Conservation (phyloP, 2,329 filamentous ascomycete genomes). For the Raffaelea arxii region DNA sequence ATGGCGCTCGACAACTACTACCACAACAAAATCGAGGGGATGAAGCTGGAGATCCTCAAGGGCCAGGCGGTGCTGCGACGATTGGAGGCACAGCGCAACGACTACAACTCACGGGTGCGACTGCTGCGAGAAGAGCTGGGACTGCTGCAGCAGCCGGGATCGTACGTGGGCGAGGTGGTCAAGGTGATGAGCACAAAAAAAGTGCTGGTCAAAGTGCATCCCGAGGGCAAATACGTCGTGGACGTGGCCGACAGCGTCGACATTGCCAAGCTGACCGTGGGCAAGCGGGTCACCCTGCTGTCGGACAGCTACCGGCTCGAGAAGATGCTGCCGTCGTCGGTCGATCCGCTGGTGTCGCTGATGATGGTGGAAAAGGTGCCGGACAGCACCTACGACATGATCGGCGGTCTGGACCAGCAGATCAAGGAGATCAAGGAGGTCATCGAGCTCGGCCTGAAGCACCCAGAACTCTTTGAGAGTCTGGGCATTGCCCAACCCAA, state of each 20-base stretch:
- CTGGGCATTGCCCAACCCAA: slow-evolving; percentile 97
- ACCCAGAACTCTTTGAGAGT: slow-evolving; percentile 98
- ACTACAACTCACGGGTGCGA: slow-evolving; percentile 97
- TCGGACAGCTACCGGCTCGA: slow-evolving; percentile 98
- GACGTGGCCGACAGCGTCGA: slow-evolving; percentile 93
- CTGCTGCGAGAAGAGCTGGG: slow-evolving; percentile 92
- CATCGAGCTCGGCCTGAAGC: slow-evolving; percentile 95
- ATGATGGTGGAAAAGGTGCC: slow-evolving; percentile 99
- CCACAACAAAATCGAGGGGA: slow-evolving; percentile 99
- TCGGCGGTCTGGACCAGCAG: slow-evolving; percentile 94
- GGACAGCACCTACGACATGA: slow-evolving; percentile 99
- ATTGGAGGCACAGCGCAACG: slow-evolving; percentile 94
- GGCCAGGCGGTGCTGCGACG: slow-evolving; percentile 90
- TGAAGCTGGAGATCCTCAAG: slow-evolving; percentile 99
- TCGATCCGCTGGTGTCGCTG: slow-evolving; percentile 94
- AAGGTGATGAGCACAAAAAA: slow-evolving; percentile 99
- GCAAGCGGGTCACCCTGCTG: slow-evolving; percentile 92
- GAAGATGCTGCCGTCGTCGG: slow-evolving; percentile 95
- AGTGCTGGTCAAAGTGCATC: slow-evolving; percentile 96
- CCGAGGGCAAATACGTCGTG: slow-evolving; percentile 99
- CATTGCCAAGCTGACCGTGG: slow-evolving; percentile 87
- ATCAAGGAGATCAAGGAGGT: slow-evolving; percentile 99
- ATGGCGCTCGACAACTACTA: slow-evolving; percentile 99
- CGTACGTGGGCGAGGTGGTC: slow-evolving; percentile 98
- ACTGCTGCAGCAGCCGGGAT: slow-evolving; percentile 90